phyloP scores from a whole-genome alignment of 176 grass and related monocot genomes.

The Triticum urartu region DNA sequence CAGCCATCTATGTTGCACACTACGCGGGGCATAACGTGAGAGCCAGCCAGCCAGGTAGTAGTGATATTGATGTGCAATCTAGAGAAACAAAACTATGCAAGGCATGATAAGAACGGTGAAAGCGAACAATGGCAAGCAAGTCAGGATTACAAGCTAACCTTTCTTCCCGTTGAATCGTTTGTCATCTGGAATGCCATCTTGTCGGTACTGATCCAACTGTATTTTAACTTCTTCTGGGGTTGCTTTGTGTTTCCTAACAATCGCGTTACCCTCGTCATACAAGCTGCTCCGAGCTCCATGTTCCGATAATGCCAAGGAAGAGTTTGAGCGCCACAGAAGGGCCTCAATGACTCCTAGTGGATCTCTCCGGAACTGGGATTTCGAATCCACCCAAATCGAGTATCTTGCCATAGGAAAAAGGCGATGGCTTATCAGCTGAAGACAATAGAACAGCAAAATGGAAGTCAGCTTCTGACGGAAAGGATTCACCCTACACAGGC shows the following conservation, averaged over 20 bases:
- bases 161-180: conserved; percentile 87
- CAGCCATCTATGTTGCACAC: not conserved
- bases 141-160: conserved; percentile 45
- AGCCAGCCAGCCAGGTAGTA: not conserved
- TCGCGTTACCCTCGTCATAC: conserved; percentile 83
- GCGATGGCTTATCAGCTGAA: conserved; percentile 90
- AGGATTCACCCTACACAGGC: not conserved
- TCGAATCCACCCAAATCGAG: conserved; percentile 97
- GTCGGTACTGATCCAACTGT: conserved; percentile 71
- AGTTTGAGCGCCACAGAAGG: conserved; percentile 81
- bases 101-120: not conserved
- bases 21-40: not conserved
- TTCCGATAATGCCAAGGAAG: conserved; percentile 84
- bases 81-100: not conserved
- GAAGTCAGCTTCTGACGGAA: conserved; percentile 1
- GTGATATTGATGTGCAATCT: not conserved
- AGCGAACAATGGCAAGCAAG: not conserved
- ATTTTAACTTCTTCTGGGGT: conserved; percentile 83
- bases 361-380: conserved; percentile 88
- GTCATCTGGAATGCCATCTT: conserved; percentile 78
- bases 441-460: conserved; percentile 16
- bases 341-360: conserved; percentile 77
- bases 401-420: conserved; percentile 82
- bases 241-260: conserved; percentile 93
- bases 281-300: conserved; percentile 87